Evolutionary conservation across 495 filamentous ascomycete genomes (phyloP), one percentile per base, ranked within the genome.

Genomic region (Penicillium arizonense): DNA sequence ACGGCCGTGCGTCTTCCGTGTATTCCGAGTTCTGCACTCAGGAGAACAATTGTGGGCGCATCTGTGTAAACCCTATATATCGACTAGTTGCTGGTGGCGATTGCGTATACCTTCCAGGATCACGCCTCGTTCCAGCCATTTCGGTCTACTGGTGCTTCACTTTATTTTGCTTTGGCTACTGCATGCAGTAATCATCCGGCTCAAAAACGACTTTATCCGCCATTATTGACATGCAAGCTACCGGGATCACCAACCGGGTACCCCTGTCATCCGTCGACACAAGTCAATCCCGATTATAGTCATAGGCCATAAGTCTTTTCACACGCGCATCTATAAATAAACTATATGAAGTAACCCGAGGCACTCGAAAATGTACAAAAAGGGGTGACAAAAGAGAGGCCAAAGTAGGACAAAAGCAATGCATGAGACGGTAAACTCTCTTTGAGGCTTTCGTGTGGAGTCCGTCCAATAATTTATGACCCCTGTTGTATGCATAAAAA

Each of bases 181-280:
- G 30, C 48, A 50, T 43, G 48, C 21, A 50, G 48, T 35, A 35
- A 28, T 35, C 38, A 42, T 49, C 56, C 7, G 13, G 35, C 38
- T 26, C 13, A 41, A 13, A 38, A 34, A 37, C 20, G 24, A 20
- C 39, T 21, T 16, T 33, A 26, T 43, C 48, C 21, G 18, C 38
- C 28, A 26, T 42, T 41, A 26, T 42, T 34, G 18, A 34, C 28
- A 43, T 41, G 48, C 48, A 20, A 50, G 16, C 24, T 43, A 30
- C 48, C 38, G 38, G 20, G 34, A 36, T 47, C 47, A 20, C 42
- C 34, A 39, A 56, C 35, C 37, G 46, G 47, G 50, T 46, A 39
- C 34, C 46, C 46, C 46, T 48, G 14, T 11, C 23, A 32, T 24
- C 23, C 8, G 3, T 23, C 23, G 35, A 21, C 12, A 34, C 14